Conservation (phyloP, 192 early-diverging fungal species). For the Pecoramyces ruminantium region DNA sequence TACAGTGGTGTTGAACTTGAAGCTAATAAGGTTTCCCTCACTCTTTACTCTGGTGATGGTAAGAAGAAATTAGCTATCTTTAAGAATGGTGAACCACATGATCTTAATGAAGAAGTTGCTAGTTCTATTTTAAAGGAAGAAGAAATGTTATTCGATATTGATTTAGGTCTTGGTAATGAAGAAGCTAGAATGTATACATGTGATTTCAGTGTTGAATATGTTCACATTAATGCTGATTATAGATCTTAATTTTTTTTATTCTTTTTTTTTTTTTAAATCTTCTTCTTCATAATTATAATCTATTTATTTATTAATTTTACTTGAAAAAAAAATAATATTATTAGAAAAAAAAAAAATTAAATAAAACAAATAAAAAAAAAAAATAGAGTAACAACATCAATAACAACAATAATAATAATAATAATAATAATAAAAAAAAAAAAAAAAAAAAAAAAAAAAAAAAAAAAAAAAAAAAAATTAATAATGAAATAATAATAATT, state of each 20-base stretch:
- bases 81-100: conserved; percentile 57
- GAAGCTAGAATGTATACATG: conserved; percentile 83
- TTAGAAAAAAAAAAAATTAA: no score
- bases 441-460: no score
- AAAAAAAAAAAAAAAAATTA: no score
- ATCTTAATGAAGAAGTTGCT: conserved; percentile 67
- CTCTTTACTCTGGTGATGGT: conserved; percentile 50
- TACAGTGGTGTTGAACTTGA: conserved; percentile 61
- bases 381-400: no score
- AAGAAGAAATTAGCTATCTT: conserved; percentile 40
- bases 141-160: conserved; percentile 65
- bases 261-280: no score
- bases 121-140: conserved; percentile 66
- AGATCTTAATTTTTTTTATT: background rate
- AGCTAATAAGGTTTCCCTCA: conserved; percentile 55
- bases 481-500: no score
- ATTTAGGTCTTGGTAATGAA: conserved; percentile 56
- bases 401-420: no score
- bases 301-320: no score
- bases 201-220: conserved; percentile 84
- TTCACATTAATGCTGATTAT: conserved; percentile 27
- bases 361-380: no score
- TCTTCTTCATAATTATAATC: no score
- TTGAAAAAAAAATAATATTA: no score
- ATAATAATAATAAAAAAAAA: no score